Base-by-base conservation (phyloP, 176 grass and related monocot genomes). In the Puccinellia tenuiflora region DNA sequence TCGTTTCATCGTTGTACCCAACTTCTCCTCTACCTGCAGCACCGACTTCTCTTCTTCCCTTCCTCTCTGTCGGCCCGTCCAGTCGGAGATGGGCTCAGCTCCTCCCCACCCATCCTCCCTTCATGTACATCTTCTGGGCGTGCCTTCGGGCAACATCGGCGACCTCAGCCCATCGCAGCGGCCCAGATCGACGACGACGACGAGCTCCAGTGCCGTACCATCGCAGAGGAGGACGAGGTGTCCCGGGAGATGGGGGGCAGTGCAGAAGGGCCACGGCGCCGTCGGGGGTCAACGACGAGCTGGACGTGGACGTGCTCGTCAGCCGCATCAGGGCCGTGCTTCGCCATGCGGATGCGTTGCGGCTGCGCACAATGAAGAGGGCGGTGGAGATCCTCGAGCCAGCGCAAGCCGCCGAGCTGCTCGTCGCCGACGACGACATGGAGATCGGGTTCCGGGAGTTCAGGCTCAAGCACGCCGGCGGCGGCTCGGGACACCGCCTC, bases 401-500 rank as follows among this genome's bases (percentile, higher is more conserved):
- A 2, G 40, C 89, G 22, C 92, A 97, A 60, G 92, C 92, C 1
- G 73, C 85, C 6, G 92, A 94, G 77, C 83, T 97, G 64, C 88
- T 97, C 35, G 57, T 97, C 30, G 92, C 90, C 18, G 84, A 68
- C 24, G 88, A 88, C 0, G 92, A 97, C 80, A 84, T 94, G 76
- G 92, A 94, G 82, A 92, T 92, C 46, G 92, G 88, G 1, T 64
- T 94, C 43, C 83, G 94, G 22, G 87, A 92, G 61, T 92, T 91
- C 8, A 92, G 94, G 68, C 83, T 87, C 50, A 83, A 83, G 74
- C 63, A 85, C 37, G 43, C 2, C 43, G 70, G 68, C 68, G 68
- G 2, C 24, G 68, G n/a, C n/a, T n/a, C n/a, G n/a, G n/a, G n/a
- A n/a, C n/a, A n/a, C n/a, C n/a, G n/a, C n/a, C n/a, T n/a, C n/a